Base-by-base conservation (phyloP, 345 rosid species). In the Conringia planisiliqua region DNA sequence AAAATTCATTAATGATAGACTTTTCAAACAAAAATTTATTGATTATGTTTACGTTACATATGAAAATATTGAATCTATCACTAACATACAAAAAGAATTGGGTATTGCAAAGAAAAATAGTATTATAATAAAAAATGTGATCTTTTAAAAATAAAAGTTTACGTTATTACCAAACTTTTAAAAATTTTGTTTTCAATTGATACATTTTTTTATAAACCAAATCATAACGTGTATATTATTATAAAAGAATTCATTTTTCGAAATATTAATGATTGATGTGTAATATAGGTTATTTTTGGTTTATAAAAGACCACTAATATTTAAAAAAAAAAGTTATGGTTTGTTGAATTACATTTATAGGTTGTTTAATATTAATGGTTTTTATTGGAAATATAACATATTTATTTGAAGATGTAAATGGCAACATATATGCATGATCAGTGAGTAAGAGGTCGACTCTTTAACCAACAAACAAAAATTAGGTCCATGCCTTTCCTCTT, bases 401-500 rank as follows among this genome's bases (percentile, higher is more conserved):
- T n/a, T 46, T 50, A 47, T 48, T 46, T 5, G 59, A 16, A 36
- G 20, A 48, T 57, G 12, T 47, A 71, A 42, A 71, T 50, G n/a
- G n/a, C 4, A 1, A 16, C 6, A 7, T 40, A 16, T 27, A 46
- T 43, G 17, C 47, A 33, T 43, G 61, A 73, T 42, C 44, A 52
- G 5, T 65, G 61, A 13, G 62, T 35, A 2, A 24, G 29, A 55
- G 48, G 50, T 47, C 18, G 30, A 74, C n/a, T 58, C 36, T 47
- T 44, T 24, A 36, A 74, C 66, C 66, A 66, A 55, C 24, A 55
- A 47, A 75, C 50, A 66, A 27, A 35, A 20, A 60, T 51, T 42
- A 29, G 56, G 40, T 75, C 10, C 30, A 40, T n/a, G 40, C 30
- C 26, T 68, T 75, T 75, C 69, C 70, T 62, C 33, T 32, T 68